phyloP scores from a whole-genome alignment of 73 alveolate species.

The Symbiodinium pilosum region DNA sequence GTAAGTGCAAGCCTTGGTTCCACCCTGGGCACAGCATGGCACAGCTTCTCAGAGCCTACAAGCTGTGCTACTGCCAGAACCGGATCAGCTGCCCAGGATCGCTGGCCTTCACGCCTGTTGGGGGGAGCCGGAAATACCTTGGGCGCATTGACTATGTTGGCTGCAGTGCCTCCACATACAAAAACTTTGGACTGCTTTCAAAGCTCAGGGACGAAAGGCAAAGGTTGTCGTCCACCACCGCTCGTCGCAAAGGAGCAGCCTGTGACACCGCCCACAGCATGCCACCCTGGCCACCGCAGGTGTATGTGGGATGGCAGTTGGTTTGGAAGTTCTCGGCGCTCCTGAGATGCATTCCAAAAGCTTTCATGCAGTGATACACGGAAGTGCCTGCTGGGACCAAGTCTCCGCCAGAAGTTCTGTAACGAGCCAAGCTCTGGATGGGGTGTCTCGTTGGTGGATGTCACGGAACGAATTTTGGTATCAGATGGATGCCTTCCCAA shows the following conservation, averaged over 20 bases:
- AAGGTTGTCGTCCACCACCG: constrained; percentile 56
- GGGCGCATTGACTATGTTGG: not conserved
- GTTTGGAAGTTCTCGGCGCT: constrained; percentile 72
- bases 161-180: too few species aligned
- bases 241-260: constrained; percentile 95
- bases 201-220: constrained; percentile 29
- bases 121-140: constrained; percentile 79
- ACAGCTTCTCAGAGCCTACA: too few species aligned
- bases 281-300: constrained; percentile 46
- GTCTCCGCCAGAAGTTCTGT: constrained; percentile 87
- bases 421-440: constrained; percentile 89
- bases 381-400: not conserved
- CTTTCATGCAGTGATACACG: too few species aligned
- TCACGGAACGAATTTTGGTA: constrained; percentile 64
- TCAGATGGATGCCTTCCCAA: constrained; percentile 68
- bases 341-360: not conserved
- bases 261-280: constrained; percentile 95
- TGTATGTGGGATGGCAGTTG: constrained; percentile 60
- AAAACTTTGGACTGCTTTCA: too few species aligned
- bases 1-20: too few species aligned
- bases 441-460: constrained; percentile 81
- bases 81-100: constrained; percentile 7
- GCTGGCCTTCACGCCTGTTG: constrained; percentile 38
- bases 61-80: too few species aligned
- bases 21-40: too few species aligned